Evolutionary conservation across 2,329 filamentous ascomycete genomes (phyloP).

Genomic region (Colletotrichum tropicale): DNA sequence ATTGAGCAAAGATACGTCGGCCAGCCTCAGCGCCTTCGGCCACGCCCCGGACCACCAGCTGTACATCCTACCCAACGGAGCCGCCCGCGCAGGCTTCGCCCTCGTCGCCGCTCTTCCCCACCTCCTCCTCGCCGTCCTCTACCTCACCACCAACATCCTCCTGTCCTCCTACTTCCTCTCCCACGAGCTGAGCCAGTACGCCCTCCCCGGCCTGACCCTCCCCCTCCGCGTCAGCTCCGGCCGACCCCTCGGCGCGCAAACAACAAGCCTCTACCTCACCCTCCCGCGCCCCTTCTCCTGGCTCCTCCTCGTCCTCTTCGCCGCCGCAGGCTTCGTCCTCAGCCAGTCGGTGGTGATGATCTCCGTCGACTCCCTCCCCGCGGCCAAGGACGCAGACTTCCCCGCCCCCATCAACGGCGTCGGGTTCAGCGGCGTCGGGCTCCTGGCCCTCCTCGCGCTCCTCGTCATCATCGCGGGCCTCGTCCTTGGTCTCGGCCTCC

Average conservation of each 20-base stretch:
- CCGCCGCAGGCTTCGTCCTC: conserved; percentile 49
- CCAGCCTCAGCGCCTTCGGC: conserved; percentile 42
- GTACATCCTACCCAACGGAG: conserved; percentile 28
- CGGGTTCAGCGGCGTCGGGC: conserved; percentile 46
- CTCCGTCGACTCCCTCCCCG: conserved; percentile 27
- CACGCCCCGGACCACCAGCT: conserved; percentile 37
- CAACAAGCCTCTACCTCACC: conserved; percentile 52
- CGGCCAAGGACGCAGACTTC: neutral
- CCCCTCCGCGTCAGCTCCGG: conserved; percentile 52
- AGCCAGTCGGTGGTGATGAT: conserved; percentile 40
- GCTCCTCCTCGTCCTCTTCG: conserved; percentile 47
- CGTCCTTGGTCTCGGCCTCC: conserved; percentile 42
- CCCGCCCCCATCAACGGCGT: conserved; percentile 32
- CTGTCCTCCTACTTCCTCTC: conserved; percentile 54
- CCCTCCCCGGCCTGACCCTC: conserved; percentile 30
- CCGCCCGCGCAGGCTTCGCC: conserved; percentile 31
- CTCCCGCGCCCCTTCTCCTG: conserved; percentile 51
- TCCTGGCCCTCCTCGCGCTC: conserved; percentile 45
- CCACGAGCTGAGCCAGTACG: conserved; percentile 53
- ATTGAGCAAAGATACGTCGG: conserved; percentile 30
- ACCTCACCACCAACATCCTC: conserved; percentile 51
- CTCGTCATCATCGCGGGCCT: conserved; percentile 38
- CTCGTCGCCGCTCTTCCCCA: conserved; percentile 53
- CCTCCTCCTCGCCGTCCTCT: conserved; percentile 50
- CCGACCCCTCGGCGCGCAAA: conserved; percentile 47